Evolutionary conservation across 306 rosid genomes (phyloP).

Genomic region (Vigna trinervia): DNA sequence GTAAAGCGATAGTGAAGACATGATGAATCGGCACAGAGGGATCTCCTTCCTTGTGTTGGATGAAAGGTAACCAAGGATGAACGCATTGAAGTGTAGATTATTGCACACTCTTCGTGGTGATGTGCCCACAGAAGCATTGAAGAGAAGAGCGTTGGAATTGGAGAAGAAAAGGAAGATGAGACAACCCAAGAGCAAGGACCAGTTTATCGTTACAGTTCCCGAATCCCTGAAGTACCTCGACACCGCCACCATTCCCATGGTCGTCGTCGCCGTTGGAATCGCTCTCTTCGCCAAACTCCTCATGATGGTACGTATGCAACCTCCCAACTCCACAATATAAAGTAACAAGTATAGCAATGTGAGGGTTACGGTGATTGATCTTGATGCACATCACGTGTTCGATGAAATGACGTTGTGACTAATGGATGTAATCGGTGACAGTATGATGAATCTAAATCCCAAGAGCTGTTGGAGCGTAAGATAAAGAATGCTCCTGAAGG

Average conservation of each 20-base stretch:
- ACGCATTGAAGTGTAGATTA: conserved; percentile 40
- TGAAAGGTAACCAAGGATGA: conserved; percentile 10
- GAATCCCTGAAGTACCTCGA: conserved; percentile 75
- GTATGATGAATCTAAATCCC: conserved; percentile 74
- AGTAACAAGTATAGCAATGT: too few species aligned
- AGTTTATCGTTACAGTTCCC: conserved; percentile 69
- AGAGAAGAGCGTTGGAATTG: conserved; percentile 52
- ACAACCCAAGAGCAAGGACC: conserved; percentile 49
- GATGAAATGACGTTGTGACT: conserved; percentile 41
- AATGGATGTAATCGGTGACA: conserved; percentile 38
- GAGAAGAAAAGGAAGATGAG: conserved; percentile 56
- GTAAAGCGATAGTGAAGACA: too few species aligned
- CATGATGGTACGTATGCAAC: conserved; percentile 56
- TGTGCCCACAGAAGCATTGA: conserved; percentile 33
- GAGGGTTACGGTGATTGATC: not conserved
- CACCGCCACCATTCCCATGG: conserved; percentile 85
- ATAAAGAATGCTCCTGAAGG: conserved; percentile 48
- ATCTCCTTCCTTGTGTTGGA: not conserved
- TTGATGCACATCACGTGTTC: conserved; percentile 43
- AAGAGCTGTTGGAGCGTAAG: conserved; percentile 55
- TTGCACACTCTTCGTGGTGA: conserved; percentile 38
- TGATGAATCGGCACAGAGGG: too few species aligned
- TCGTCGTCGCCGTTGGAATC: conserved; percentile 63
- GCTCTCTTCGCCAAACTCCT: conserved; percentile 65
- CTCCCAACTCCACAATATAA: not conserved